phyloP scores from a whole-genome alignment of 192 early-diverging fungal species.

The Entophlyctis luteolus region DNA sequence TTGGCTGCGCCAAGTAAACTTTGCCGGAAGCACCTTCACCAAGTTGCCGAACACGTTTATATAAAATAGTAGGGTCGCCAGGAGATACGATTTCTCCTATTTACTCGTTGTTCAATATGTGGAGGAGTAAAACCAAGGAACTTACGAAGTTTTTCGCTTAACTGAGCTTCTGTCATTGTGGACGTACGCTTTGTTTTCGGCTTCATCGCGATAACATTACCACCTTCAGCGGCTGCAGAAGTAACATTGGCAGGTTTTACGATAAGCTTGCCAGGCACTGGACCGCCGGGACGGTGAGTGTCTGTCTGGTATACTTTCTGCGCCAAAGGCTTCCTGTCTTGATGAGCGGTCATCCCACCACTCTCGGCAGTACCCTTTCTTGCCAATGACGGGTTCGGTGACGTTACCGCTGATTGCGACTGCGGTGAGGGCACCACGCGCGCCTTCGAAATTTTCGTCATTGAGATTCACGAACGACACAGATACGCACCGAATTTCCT shows the following conservation, averaged over 20 bases:
- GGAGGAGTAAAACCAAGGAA: not conserved
- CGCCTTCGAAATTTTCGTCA: not conserved
- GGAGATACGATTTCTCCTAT: slow-evolving; percentile 71
- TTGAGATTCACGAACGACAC: not conserved
- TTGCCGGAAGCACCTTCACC: slow-evolving; percentile 98
- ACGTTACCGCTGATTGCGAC: too few species aligned
- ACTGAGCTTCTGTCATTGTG: slow-evolving; percentile 86
- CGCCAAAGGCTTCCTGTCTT: not conserved
- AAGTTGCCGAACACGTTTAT: slow-evolving; percentile 90
- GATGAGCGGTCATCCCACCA: too few species aligned
- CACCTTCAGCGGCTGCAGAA: slow-evolving; percentile 34
- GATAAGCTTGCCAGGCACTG: slow-evolving; percentile 13
- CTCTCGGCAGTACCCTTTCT: too few species aligned
- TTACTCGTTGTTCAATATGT: not conserved
- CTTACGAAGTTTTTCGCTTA: slow-evolving; percentile 84
- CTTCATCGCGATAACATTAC: slow-evolving; percentile 24
- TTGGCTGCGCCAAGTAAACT: slow-evolving; percentile 81
- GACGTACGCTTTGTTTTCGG: slow-evolving; percentile 64
- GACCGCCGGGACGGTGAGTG: slow-evolving; percentile 3
- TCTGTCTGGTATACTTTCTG: slow-evolving; percentile 25
- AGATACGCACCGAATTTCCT: too few species aligned
- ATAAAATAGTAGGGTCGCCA: slow-evolving; percentile 87
- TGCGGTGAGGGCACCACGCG: not conserved
- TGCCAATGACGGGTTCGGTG: too few species aligned
- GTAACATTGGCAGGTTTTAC: slow-evolving; percentile 20